These are phyloP conservation scores for Schoenoplectus tabernaemontani DNA, from an alignment of 202 grass and related monocot species.

Conservation along the genomic window DNA sequence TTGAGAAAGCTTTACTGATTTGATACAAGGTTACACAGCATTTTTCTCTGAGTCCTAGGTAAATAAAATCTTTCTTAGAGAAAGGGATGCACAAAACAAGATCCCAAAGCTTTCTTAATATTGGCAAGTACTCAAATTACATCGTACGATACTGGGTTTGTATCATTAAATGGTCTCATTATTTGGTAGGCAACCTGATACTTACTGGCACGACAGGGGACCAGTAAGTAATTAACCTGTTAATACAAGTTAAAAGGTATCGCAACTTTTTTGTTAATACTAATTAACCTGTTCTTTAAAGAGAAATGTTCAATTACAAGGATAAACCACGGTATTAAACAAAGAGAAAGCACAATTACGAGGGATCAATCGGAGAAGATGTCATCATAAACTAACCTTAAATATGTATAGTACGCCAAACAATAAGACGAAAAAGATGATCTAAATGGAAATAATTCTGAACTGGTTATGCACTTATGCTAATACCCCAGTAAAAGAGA, in stretches of 20 bases:
- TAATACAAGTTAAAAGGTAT: neutral
- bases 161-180: constrained; percentile 12
- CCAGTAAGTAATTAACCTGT: neutral
- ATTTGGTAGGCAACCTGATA: constrained; percentile 8
- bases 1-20: neutral
- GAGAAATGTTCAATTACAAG: neutral
- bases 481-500: neutral
- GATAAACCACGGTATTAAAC: neutral
- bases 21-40: neutral
- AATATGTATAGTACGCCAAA: neutral
- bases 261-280: neutral
- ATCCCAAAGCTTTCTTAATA: neutral
- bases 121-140: neutral
- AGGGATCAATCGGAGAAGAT: neutral
- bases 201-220: neutral
- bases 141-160: neutral
- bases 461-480: neutral
- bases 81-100: neutral
- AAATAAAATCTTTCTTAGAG: neutral
- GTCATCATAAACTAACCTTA: neutral
- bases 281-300: neutral
- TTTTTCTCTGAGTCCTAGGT: neutral
- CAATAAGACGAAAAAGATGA: neutral
- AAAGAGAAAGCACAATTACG: neutral
- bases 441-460: neutral